Evolutionary conservation across 192 early-diverging fungal species (phyloP).

Genomic region (Martensiomyces pterosporus): DNA sequence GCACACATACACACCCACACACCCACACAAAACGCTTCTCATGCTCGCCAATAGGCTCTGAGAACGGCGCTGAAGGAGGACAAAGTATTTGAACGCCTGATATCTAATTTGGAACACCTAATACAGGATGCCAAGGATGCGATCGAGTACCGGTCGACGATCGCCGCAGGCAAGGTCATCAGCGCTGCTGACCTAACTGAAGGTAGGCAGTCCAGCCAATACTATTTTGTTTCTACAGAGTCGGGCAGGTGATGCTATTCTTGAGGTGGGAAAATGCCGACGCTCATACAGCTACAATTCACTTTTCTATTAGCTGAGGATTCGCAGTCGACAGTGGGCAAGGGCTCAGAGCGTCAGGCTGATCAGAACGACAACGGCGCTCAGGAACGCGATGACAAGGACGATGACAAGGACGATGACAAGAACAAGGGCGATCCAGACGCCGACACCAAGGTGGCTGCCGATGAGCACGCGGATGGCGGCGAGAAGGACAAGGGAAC

Average conservation of each 20-base stretch:
- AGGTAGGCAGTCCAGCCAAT: constrained; percentile 19
- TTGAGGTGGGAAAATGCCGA: too few species aligned
- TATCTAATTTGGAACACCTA: constrained; percentile 51
- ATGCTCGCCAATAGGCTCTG: constrained; percentile 49
- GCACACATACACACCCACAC: neutral
- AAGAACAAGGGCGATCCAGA: neutral
- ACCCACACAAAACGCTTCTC: constrained; percentile 25
- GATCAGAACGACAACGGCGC: constrained; percentile 4
- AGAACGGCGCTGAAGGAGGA: constrained; percentile 52
- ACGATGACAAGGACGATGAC: constrained; percentile 2
- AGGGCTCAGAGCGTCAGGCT: constrained; percentile 3
- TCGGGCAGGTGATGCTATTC: neutral
- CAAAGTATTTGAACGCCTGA: constrained; percentile 53
- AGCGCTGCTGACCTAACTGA: constrained; percentile 43
- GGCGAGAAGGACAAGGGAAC: neutral
- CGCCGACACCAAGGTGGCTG: neutral
- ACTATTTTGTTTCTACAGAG: neutral
- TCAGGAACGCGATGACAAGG: constrained; percentile 1
- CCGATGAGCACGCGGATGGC: constrained; percentile 1
- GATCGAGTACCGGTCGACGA: constrained; percentile 47
- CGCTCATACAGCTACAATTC: neutral
- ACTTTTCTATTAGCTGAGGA: constrained; percentile 10
- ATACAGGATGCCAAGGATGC: constrained; percentile 51
- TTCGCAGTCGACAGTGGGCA: constrained; percentile 35
- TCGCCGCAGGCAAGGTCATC: constrained; percentile 49